phyloP scores from a whole-genome alignment of 257 asterid species.

The Linderniella brevidens region DNA sequence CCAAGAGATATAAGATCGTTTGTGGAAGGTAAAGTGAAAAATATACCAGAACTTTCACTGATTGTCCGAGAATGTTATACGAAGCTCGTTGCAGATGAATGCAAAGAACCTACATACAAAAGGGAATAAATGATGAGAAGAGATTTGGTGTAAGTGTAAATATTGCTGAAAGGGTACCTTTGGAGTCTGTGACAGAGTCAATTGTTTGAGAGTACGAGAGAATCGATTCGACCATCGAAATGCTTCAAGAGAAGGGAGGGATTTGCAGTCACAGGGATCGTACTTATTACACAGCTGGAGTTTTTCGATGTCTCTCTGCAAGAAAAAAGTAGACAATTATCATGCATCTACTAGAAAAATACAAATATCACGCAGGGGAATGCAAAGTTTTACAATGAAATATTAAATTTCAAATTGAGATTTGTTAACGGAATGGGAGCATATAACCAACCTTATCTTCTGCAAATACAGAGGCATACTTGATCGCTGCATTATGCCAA shows the following conservation, averaged over 20 bases:
- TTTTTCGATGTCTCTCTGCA: constrained; percentile 45
- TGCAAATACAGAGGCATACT: constrained; percentile 25
- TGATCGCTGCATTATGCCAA: constrained; percentile 79
- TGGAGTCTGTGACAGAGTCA: constrained; percentile 53
- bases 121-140: constrained; percentile 1
- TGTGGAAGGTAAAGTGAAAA: neutral
- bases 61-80: constrained; percentile 51
- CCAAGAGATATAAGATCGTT: neutral
- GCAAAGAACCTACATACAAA: constrained; percentile 63
- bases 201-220: constrained; percentile 59
- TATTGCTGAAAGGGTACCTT: constrained; percentile 27
- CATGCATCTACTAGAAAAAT: neutral
- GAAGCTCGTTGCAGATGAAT: constrained; percentile 91
- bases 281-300: constrained; percentile 37
- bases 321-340: constrained; percentile 5
- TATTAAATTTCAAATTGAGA: neutral
- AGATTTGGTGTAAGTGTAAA: neutral
- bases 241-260: constrained; percentile 33
- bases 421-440: too few relatives aligned
- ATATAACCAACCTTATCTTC: constrained; percentile 34
- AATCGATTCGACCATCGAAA: constrained; percentile 74
- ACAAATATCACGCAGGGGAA: constrained; percentile 4
- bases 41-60: constrained; percentile 56
- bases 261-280: constrained; percentile 70
- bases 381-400: neutral